These are phyloP conservation scores for Aspergillus saccharolyticus DNA, from an alignment of 495 filamentous ascomycete genomes.

Conservation along the genomic window DNA sequence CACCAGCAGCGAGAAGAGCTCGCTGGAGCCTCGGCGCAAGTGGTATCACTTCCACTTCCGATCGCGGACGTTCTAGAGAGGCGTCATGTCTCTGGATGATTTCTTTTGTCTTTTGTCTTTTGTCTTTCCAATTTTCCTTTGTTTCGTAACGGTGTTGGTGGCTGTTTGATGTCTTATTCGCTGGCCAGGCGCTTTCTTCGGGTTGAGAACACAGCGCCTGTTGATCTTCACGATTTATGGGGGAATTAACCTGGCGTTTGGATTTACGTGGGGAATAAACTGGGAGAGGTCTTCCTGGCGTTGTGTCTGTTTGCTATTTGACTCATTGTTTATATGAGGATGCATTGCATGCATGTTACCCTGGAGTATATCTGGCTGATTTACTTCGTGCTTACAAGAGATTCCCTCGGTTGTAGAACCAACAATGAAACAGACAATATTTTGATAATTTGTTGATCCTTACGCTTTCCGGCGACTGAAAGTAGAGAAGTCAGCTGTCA, in stretches of 20 bases:
- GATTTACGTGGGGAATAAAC: no score
- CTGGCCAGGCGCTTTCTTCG: no score
- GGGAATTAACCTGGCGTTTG: no score
- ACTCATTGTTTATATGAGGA: no score
- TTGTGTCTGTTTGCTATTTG: conserved; percentile 6
- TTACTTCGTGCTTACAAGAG: background rate
- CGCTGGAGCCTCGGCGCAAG: conserved; percentile 26
- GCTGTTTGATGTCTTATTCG: background rate
- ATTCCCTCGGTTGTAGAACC: background rate
- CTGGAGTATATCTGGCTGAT: background rate
- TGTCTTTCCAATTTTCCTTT: conserved; percentile 4
- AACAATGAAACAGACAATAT: background rate
- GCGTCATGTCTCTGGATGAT: background rate
- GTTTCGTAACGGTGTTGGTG: conserved; percentile 14
- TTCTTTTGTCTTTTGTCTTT: conserved; percentile 8
- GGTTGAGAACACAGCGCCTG: no score
- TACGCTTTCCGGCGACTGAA: background rate
- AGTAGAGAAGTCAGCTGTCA: background rate
- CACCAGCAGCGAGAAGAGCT: conserved; percentile 24
- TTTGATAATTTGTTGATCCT: background rate
- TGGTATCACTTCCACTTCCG: conserved; percentile 34
- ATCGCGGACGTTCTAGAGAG: conserved; percentile 16
- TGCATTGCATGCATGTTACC: background rate
- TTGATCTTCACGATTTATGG: no score
- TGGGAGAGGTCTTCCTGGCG: no score